Conservation (phyloP, 1,284 basidiomycete genomes). For the Cystobasidium sp. region DNA sequence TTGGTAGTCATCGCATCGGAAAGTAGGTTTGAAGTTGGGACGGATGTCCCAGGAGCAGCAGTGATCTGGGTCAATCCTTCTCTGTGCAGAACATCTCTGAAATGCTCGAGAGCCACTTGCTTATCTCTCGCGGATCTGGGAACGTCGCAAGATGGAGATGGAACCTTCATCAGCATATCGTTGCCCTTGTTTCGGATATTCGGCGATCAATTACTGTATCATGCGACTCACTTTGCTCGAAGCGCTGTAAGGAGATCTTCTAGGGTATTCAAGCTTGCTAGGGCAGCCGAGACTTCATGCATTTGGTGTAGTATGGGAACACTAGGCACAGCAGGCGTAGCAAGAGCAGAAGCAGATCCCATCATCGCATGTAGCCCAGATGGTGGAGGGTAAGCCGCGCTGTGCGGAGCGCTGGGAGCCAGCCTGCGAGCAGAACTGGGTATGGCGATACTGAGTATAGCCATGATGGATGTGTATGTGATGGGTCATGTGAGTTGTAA, state of each 20-base stretch:
- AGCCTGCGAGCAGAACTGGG: slow-evolving; percentile 34
- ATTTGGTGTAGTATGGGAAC: neutral
- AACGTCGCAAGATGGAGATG: neutral
- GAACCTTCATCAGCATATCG: neutral
- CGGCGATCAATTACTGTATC: neutral
- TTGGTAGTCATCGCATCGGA: slow-evolving; percentile 26
- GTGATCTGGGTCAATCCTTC: neutral
- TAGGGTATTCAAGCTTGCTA: slow-evolving; percentile 3
- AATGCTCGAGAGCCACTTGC: slow-evolving; percentile 29
- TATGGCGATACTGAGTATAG: slow-evolving; percentile 39
- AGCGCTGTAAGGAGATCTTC: slow-evolving; percentile 35
- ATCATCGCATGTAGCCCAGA: neutral
- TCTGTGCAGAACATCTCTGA: slow-evolving; percentile 15
- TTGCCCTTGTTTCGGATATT: neutral
- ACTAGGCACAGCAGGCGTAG: slow-evolving; percentile 4
- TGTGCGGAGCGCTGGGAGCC: slow-evolving; percentile 33
- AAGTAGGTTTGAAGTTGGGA: neutral
- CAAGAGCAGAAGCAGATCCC: slow-evolving; percentile 8
- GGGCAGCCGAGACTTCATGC: slow-evolving; percentile 5
- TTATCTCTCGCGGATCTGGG: slow-evolving; percentile 13
- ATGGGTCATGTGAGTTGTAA: neutral
- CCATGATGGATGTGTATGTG: slow-evolving; percentile 3
- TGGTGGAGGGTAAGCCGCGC: slow-evolving; percentile 9
- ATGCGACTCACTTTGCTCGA: slow-evolving; percentile 24
- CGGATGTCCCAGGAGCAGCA: neutral